phyloP scores from a whole-genome alignment of 257 asterid species.

The Orobanche coerulescens region DNA sequence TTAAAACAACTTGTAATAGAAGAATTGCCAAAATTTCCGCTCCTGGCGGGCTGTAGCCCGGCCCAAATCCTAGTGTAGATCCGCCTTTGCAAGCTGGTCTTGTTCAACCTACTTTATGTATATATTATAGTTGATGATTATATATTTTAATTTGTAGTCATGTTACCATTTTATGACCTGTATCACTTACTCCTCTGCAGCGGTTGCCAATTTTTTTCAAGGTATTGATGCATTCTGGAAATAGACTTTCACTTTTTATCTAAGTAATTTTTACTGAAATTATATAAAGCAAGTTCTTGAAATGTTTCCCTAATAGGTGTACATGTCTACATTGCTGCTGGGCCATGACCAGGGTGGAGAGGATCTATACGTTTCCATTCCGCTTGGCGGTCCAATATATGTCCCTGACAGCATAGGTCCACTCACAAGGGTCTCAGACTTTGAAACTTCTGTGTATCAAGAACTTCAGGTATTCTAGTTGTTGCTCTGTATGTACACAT shows the following conservation, averaged over 20 bases:
- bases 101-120: background rate
- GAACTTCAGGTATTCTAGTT: constrained; percentile 51
- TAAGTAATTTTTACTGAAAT: background rate
- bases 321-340: constrained; percentile 10
- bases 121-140: background rate
- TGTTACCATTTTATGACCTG: background rate
- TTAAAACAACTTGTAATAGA: no score
- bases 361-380: constrained; percentile 44
- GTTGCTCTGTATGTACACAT: background rate
- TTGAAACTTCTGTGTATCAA: constrained; percentile 39
- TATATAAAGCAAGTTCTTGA: background rate
- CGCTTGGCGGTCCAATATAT: constrained; percentile 78
- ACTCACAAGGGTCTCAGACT: constrained; percentile 50
- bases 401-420: constrained; percentile 55
- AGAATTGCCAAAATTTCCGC: no score
- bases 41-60: no score
- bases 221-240: background rate
- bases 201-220: background rate
- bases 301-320: constrained; percentile 12
- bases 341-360: constrained; percentile 38
- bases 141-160: background rate
- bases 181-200: constrained; percentile 23
- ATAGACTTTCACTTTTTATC: background rate
- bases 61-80: no score
- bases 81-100: background rate